phyloP scores from a whole-genome alignment of 2,329 filamentous ascomycete genomes.

The Shiraia bambusicola region DNA sequence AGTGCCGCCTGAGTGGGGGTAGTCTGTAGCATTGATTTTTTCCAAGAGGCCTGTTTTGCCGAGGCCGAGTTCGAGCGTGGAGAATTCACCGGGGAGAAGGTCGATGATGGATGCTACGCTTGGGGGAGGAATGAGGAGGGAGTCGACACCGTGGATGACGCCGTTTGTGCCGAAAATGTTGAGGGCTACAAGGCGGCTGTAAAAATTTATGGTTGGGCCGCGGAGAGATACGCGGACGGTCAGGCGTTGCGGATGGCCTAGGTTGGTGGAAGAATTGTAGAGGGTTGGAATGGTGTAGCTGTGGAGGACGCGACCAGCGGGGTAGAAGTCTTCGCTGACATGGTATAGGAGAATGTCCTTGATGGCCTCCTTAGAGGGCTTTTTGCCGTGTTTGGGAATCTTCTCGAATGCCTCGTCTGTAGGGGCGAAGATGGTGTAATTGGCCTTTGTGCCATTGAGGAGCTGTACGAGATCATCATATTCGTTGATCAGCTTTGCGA shows the following conservation, averaged over 20 bases:
- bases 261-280: conserved; percentile 59
- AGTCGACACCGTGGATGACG: conserved; percentile 75
- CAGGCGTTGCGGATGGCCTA: conserved; percentile 64
- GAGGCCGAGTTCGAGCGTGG: conserved; percentile 73
- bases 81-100: conserved; percentile 69
- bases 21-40: conserved; percentile 55
- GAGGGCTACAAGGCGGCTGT: conserved; percentile 66
- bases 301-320: conserved; percentile 64
- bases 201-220: conserved; percentile 75
- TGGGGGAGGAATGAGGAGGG: conserved; percentile 75
- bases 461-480: conserved; percentile 69
- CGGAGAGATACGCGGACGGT: conserved; percentile 63
- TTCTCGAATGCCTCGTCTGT: conserved; percentile 74
- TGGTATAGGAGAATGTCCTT: conserved; percentile 75
- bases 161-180: conserved; percentile 78
- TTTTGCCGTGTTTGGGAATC: conserved; percentile 56
- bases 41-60: conserved; percentile 71
- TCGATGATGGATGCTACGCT: conserved; percentile 64
- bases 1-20: conserved; percentile 64
- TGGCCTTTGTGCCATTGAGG: conserved; percentile 72
- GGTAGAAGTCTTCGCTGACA: conserved; percentile 66
- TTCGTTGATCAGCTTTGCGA: conserved; percentile 73
- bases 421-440: conserved; percentile 81
- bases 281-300: conserved; percentile 75
- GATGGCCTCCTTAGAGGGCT: conserved; percentile 70